These are phyloP conservation scores for Actinidia chinensis DNA, from an alignment of 179 eudicot species.

Conservation along the genomic window DNA sequence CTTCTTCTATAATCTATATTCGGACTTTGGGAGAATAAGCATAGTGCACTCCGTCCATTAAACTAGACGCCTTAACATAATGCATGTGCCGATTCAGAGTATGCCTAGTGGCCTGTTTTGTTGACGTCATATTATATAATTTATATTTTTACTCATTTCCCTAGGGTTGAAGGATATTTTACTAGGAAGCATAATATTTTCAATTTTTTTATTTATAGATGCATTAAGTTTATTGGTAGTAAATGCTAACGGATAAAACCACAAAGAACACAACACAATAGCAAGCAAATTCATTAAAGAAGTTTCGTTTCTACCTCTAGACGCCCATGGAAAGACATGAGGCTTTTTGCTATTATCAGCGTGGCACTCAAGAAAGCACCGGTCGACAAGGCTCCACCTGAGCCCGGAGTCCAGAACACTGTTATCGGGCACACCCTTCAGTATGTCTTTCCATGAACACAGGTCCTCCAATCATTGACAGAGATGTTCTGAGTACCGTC, in stretches of 20 bases:
- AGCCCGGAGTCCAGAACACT: conserved; percentile 67
- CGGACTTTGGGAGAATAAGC: too few species aligned
- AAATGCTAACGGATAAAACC: background rate
- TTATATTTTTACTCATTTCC: background rate
- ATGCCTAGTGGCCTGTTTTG: too few species aligned
- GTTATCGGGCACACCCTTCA: conserved; percentile 79
- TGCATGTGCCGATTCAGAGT: background rate
- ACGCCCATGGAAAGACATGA: conserved; percentile 80
- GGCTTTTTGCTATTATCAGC: conserved; percentile 60
- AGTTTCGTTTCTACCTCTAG: conserved; percentile 57
- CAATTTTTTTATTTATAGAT: too few species aligned
- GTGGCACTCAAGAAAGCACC: conserved; percentile 86
- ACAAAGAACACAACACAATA: background rate
- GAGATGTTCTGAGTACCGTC: conserved; percentile 77
- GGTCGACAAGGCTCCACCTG: conserved; percentile 55
- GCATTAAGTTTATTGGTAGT: too few species aligned
- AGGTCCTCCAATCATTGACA: conserved; percentile 68
- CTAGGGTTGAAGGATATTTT: background rate
- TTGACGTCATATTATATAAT: background rate
- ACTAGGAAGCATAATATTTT: background rate
- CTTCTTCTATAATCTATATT: too few species aligned
- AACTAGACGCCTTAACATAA: too few species aligned
- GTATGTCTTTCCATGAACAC: conserved; percentile 79
- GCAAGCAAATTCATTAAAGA: background rate
- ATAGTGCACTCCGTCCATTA: too few species aligned